Base-by-base conservation (phyloP, 75 land plant genomes). In the Ceratopteris richardii region DNA sequence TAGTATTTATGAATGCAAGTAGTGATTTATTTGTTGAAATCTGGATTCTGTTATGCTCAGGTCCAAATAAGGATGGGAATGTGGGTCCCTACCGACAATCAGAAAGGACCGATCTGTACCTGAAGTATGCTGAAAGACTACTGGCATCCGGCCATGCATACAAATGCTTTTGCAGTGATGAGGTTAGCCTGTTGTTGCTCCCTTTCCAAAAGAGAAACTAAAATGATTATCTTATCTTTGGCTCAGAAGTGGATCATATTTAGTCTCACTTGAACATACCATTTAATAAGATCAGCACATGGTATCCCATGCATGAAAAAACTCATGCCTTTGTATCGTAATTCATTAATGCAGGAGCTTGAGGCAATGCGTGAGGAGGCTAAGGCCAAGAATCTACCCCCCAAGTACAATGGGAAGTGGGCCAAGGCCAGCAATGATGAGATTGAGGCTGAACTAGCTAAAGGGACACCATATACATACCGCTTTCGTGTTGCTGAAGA, bases 81-180 rank as follows among this genome's bases (percentile, higher is more conserved):
- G 77, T 69, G 69, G 97, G 95, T 61, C 97, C 97, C 1, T 92
- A 92, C 61, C 69, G 97, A 7, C 97, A 92, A 54, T 88, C 97
- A 29, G 97, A 92, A 61, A 71, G 97, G 44, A 88, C 77, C 72
- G 24, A 69, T 28, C 41, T 92, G 28, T 92, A 92, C 58, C 79
- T 75, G 70, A 53, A 88, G 20, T 85, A 82, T 70, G 95, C 82
- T 19, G 84, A 92, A 26, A 80, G 74, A 61, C 74, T 92, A 19
- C 54, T 92, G 51, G 60, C 74, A 22, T 75, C 84, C 29, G 90
- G 95, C 58, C 76, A 85, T 60, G 97, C 78, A 60, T 92, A 92
- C 69, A 70, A 78, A 19, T 92, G 97, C 44, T 92, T 92, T 61
- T 92, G 97, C 55, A 72, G 87, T 23, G 92, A 73, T 63, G 90